Base-by-base conservation (phyloP, 1,284 basidiomycete genomes). In the Tremellales sp. region DNA sequence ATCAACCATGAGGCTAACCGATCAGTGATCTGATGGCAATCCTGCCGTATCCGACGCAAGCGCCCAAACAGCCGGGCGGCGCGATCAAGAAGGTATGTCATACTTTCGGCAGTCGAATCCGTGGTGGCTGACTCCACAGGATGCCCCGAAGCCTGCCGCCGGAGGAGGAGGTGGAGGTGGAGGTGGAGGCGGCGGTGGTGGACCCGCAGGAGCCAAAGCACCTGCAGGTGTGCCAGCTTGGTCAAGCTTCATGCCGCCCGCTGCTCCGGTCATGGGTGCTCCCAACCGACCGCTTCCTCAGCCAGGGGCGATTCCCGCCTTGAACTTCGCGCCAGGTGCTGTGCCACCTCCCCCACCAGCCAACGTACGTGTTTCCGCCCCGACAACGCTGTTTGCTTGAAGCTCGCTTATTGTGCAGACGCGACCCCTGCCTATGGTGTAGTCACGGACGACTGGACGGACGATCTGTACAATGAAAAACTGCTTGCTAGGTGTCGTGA, bases 21-120 rank as follows among this genome's bases (percentile, higher is more conserved):
- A 33, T 36, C 33, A 68, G 68, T 40, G 73, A 73, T 48, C 53
- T 75, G 22, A 70, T 73, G 67, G 71, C 64, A n/a, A 61, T 73
- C n/a, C 43, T 72, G 45, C 71, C 65, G 7, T 75, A 72, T 54
- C 70, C 70, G 1, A 46, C 58, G 27, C 58, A 53, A 17, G 60
- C 64, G 15, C 62, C 66, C 1, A 57, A 60, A 45, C 62, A 67
- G 27, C 65, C 65, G 4, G 60, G 49, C 15, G 51, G 48, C 25
- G 37, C 44, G 37, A 40, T 45, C 40, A 62, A 60, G 43, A 59
- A 60, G 54, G 62, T 57, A 33, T 45, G 56, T 15, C 19, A 2
- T 3, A 19, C 11, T 44, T 29, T 22, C 22, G 21, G 35, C 12
- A n/a, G 19, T 39, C 4, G 7, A n/a, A 11, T 19, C 8, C 24